Evolutionary conservation across 2,329 filamentous ascomycete species (phyloP).

Genomic region (Metarhizium guizhouense): DNA sequence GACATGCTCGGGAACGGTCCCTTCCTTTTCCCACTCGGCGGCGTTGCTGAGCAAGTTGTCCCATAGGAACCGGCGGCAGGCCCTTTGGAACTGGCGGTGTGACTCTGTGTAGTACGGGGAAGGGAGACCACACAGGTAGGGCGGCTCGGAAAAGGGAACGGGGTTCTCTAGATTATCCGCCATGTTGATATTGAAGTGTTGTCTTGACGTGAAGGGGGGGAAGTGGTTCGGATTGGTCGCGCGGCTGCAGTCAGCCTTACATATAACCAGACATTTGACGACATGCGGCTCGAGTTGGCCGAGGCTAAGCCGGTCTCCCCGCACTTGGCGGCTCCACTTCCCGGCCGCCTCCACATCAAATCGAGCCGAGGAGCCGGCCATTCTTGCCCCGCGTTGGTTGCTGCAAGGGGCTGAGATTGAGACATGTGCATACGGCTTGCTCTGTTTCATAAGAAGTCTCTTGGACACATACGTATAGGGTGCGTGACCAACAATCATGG

Average conservation of each 20-base stretch:
- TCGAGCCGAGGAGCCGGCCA: no score
- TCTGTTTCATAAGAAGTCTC: no score
- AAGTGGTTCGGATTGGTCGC: not conserved
- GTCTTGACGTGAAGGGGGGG: not conserved
- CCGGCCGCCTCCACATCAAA: not conserved
- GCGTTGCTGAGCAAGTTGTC: constrained; percentile 47
- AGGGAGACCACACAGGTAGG: constrained; percentile 60
- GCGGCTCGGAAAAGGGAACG: constrained; percentile 61
- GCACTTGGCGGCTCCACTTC: not conserved
- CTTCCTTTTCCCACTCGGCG: constrained; percentile 55
- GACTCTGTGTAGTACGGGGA: constrained; percentile 54
- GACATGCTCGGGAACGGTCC: constrained; percentile 37
- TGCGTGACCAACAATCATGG: no score
- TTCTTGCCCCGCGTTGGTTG: no score
- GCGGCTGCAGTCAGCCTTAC: not conserved
- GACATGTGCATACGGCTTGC: no score
- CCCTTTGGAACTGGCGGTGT: constrained; percentile 48
- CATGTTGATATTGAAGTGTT: not conserved
- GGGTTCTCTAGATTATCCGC: constrained; percentile 4
- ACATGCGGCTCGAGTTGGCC: not conserved
- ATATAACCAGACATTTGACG: not conserved
- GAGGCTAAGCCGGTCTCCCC: not conserved
- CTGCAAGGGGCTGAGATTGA: no score
- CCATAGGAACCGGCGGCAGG: constrained; percentile 50
- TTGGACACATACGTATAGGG: no score